Conservation (phyloP, 2,329 filamentous ascomycete species). For the Aspergillus eucalypticola region DNA sequence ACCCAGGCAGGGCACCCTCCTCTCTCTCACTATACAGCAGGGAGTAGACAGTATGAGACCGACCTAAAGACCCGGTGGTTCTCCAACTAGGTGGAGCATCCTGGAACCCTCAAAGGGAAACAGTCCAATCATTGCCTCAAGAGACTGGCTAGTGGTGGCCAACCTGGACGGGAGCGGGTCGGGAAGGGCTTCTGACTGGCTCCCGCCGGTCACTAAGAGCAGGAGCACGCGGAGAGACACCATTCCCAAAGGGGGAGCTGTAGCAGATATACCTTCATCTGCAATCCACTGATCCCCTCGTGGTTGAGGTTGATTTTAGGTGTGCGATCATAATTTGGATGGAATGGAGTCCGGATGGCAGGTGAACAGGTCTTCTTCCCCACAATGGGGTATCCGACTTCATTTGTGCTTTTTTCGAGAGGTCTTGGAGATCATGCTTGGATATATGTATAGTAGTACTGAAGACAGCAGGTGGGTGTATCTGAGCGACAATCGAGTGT, state of each 20-base stretch:
- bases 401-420: not conserved
- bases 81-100: not conserved
- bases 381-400: not conserved
- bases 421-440: not conserved
- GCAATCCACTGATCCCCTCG: constrained; percentile 29
- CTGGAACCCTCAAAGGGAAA: not conserved
- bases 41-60: not conserved
- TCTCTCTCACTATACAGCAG: not conserved
- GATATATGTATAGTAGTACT: not conserved
- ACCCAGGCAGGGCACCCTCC: no score
- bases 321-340: not conserved
- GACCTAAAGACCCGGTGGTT: not conserved
- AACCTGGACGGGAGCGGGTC: constrained; percentile 5
- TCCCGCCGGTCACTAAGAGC: constrained; percentile 7
- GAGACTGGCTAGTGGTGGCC: constrained; percentile 3
- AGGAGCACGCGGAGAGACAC: constrained; percentile 18
- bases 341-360: not conserved
- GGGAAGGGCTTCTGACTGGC: constrained; percentile 13
- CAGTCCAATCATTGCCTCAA: constrained; percentile 11
- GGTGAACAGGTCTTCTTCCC: not conserved
- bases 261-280: constrained; percentile 2
- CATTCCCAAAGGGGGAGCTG: constrained; percentile 40
- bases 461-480: not conserved
- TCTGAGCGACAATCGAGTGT: not conserved
- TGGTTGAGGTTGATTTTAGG: not conserved